These are phyloP conservation scores for Saccharomyces mikatae DNA, from an alignment of 805 yeast genomes.

Conservation along the genomic window DNA sequence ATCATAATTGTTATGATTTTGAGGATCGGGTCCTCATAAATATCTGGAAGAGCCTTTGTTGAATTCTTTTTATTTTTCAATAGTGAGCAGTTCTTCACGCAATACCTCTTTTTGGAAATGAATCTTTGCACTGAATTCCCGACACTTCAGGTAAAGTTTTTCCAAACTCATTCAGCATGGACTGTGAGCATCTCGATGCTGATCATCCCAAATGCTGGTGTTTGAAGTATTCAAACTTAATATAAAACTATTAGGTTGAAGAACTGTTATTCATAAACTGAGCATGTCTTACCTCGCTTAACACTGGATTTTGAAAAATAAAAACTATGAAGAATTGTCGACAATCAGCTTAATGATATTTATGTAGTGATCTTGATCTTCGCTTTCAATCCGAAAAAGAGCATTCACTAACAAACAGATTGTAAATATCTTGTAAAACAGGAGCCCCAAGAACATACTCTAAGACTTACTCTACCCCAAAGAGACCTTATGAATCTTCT, in stretches of 20 bases:
- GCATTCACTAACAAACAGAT: conserved; percentile 9
- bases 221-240: not conserved
- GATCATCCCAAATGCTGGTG: not conserved
- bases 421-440: conserved; percentile 21
- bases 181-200: not conserved
- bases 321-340: not conserved
- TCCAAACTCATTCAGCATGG: not conserved
- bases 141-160: conserved; percentile 60
- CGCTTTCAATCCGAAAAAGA: not conserved
- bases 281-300: not conserved
- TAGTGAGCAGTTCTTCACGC: not conserved
- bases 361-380: not conserved
- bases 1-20: conserved; percentile 4
- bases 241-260: not conserved
- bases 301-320: conserved; percentile 1
- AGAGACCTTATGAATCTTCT: conserved; percentile 98
- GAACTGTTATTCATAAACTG: not conserved
- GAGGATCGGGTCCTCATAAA: conserved; percentile 73
- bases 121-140: conserved; percentile 63
- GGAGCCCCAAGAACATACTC: conserved; percentile 99
- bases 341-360: not conserved
- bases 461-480: conserved; percentile 99
- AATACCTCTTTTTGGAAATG: not conserved
- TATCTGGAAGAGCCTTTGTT: conserved; percentile 4
- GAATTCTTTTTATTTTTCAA: not conserved